Conservation (phyloP, 768 basidiomycete species). For the Termitomyces eurrhizus region DNA sequence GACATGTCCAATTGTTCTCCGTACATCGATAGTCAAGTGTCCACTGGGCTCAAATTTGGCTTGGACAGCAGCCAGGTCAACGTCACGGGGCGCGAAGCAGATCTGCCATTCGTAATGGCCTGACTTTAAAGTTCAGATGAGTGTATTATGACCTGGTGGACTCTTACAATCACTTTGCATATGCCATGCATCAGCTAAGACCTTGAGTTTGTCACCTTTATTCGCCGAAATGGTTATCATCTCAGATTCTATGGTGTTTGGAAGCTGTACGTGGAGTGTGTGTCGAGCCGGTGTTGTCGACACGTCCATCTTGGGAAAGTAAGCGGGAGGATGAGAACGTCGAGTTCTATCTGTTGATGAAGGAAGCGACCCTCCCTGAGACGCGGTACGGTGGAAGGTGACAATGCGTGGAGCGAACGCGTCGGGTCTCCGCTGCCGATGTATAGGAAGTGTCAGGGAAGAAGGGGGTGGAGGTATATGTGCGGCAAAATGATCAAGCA, state of each 20-base stretch:
- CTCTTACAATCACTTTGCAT: constrained; percentile 56
- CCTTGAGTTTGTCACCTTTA: constrained; percentile 51
- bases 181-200: constrained; percentile 63
- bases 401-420: constrained; percentile 17
- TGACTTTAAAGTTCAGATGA: constrained; percentile 18
- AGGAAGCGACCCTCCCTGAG: constrained; percentile 11
- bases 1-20: constrained; percentile 17
- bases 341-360: constrained; percentile 27
- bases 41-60: constrained; percentile 46
- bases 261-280: constrained; percentile 46
- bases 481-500: constrained; percentile 25
- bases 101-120: constrained; percentile 65
- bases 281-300: constrained; percentile 36
- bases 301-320: constrained; percentile 43
- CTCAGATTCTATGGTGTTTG: constrained; percentile 45
- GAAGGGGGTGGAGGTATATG: constrained; percentile 27
- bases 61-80: constrained; percentile 49
- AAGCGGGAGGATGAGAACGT: constrained; percentile 22
- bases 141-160: not conserved
- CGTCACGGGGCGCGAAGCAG: constrained; percentile 47
- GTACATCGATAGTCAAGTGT: constrained; percentile 44
- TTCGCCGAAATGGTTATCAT: constrained; percentile 65
- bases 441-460: constrained; percentile 17
- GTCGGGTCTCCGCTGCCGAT: constrained; percentile 16
- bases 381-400: constrained; percentile 10